These are phyloP conservation scores for Arctium minus DNA, from an alignment of 129 eudicot genomes.

Conservation along the genomic window DNA sequence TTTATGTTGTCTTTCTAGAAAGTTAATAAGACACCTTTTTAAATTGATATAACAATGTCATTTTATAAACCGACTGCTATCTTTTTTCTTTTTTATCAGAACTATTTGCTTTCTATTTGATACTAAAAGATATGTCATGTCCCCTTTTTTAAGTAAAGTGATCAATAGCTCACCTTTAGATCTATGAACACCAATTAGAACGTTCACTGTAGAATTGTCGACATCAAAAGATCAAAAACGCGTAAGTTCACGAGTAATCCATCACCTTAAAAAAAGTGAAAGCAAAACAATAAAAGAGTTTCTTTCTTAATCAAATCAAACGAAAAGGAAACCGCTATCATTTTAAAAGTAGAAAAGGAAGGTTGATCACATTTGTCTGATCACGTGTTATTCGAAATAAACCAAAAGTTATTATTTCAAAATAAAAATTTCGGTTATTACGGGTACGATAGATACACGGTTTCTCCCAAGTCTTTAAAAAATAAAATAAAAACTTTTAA, in stretches of 20 bases:
- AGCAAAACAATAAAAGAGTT: not conserved
- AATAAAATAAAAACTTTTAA: too few relatives aligned
- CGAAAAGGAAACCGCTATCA: not conserved
- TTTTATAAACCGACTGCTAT: not conserved
- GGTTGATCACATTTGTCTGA: not conserved
- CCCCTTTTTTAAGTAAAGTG: not conserved
- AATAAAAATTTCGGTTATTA: too few relatives aligned
- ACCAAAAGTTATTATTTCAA: not conserved
- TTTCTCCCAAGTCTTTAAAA: too few relatives aligned
- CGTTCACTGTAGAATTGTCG: not conserved
- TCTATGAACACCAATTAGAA: not conserved
- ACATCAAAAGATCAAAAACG: not conserved
- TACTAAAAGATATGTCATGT: not conserved
- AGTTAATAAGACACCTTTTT: not conserved
- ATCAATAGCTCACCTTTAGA: not conserved
- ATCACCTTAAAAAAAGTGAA: not conserved
- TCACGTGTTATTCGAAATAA: not conserved
- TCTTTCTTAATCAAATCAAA: not conserved
- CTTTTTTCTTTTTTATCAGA: not conserved
- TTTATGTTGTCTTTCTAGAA: too few relatives aligned
- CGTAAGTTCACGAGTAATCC: constrained; percentile 7
- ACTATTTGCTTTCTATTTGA: not conserved
- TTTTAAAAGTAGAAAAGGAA: not conserved
- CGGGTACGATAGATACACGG: too few relatives aligned
- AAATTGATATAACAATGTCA: not conserved